Evolutionary conservation across 495 filamentous ascomycete genomes (phyloP).

Genomic region (Trypethelium eluteriae): DNA sequence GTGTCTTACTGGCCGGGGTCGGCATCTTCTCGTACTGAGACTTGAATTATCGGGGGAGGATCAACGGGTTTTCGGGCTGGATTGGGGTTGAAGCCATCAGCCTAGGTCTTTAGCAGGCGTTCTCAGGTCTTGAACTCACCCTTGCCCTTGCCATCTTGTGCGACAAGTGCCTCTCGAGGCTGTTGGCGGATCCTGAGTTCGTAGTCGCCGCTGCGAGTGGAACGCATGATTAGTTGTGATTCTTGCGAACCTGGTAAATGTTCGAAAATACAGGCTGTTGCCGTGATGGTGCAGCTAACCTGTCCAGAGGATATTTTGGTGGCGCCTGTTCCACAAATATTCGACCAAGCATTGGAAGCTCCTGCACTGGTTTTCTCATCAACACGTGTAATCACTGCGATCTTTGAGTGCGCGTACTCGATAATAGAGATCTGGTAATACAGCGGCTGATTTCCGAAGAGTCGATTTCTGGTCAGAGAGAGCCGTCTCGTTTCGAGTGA

Average conservation of each 20-base stretch:
- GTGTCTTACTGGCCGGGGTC: conserved; percentile 65
- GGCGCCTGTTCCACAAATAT: conserved; percentile 5
- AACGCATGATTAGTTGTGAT: conserved; percentile 8
- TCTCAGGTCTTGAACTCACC: conserved; percentile 20
- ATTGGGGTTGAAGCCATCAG: conserved; percentile 19
- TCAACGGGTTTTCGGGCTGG: conserved; percentile 91
- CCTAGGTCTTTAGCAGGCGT: not conserved
- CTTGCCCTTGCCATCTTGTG: conserved; percentile 34
- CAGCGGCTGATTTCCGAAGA: not conserved
- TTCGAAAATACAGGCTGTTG: conserved; percentile 6
- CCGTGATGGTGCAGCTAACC: conserved; percentile 12
- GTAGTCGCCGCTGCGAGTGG: conserved; percentile 23
- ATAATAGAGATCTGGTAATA: not conserved
- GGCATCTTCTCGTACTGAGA: conserved; percentile 59
- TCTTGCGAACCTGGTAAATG: conserved; percentile 8
- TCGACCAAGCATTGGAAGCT: conserved; percentile 3
- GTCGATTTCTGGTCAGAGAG: not conserved
- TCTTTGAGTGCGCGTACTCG: not conserved
- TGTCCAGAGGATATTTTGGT: conserved; percentile 10
- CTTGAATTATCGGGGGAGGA: conserved; percentile 85
- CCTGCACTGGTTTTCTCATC: not conserved
- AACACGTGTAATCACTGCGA: not conserved
- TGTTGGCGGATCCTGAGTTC: conserved; percentile 30
- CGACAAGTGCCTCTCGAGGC: conserved; percentile 30
- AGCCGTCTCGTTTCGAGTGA: not conserved